Base-by-base conservation (phyloP, 2,329 filamentous ascomycete genomes). In the Epichloe elymi region DNA sequence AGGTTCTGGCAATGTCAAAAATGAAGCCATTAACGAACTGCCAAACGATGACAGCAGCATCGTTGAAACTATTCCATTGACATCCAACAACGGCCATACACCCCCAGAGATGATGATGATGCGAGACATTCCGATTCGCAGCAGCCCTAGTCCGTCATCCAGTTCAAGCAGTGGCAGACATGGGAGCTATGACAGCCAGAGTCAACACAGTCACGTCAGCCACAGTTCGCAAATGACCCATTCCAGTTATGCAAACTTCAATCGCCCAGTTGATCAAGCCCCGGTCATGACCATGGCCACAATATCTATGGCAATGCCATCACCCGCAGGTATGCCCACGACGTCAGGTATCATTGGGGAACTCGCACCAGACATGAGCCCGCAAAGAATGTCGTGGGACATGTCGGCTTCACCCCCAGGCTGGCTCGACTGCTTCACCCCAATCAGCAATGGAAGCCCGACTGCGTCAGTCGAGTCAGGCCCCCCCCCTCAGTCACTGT, bases 391-490 rank as follows among this genome's bases (percentile, higher is more conserved):
- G 15, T 54, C 58, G 19, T 62, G 60, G 60, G 58, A 61, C 20
- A 33, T 57, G 48, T 51, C 55, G 6, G 49, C 51, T 11, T 58
- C 61, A 10, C 48, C 60, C 60, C 50, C 53, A 1, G 46, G 36
- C 26, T 63, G 61, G 60, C 53, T 59, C 38, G 61, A 61, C 11
- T 42, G 56, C 17, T 44, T 58, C 17, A 59, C 59, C n/a, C 56
- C 59, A 20, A 49, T 55, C 44, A 62, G 61, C 54, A 57, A 55
- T 38, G 57, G 52, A 40, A 59, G 59, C 43, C 55, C 61, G 3
- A 51, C 53, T n/a, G 55, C 59, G 2, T 57, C 58, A 15, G 26
- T 57, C 26, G 57, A 60, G 15, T 56, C 54, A 3, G 46, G 46
- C 3, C 49, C 55, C 46, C 4, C 49, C 55, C 39, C 19, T 4